Evolutionary conservation across 345 rosid species (phyloP).

Genomic region (Eucalyptus dawsonii): DNA sequence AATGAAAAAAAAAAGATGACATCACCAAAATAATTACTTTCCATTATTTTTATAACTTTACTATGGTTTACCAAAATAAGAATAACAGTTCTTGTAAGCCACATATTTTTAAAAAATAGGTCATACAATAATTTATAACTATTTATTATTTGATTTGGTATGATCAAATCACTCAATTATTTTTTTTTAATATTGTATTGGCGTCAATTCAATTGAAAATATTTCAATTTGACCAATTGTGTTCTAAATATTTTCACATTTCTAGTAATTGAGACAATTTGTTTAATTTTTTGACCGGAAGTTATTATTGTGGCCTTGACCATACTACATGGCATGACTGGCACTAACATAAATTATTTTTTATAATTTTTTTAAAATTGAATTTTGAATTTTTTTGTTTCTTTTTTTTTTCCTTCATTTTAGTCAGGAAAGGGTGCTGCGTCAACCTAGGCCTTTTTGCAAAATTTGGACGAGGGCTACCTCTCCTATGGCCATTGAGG

Average conservation of each 20-base stretch:
- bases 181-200: too few species aligned
- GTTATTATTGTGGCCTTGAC: neutral
- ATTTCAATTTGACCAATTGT: accelerated
- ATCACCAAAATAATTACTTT: neutral
- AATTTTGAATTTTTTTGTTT: neutral
- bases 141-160: too few species aligned
- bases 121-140: too few species aligned
- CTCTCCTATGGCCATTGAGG: neutral
- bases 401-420: neutral
- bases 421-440: neutral
- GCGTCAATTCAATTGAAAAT: accelerated
- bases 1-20: neutral
- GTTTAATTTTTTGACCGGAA: too few species aligned
- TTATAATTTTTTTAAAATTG: too few species aligned
- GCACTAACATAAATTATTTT: accelerated
- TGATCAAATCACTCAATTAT: too few species aligned
- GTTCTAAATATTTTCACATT: too few species aligned
- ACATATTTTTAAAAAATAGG: too few species aligned
- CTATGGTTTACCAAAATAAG: neutral
- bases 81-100: too few species aligned
- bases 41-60: neutral
- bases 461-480: accelerated
- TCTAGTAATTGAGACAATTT: neutral
- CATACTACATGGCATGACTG: accelerated
- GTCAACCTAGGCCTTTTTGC: neutral